Evolutionary conservation across 139 green algal species (phyloP).

Genomic region (Tetradesmus lagerheimii): DNA sequence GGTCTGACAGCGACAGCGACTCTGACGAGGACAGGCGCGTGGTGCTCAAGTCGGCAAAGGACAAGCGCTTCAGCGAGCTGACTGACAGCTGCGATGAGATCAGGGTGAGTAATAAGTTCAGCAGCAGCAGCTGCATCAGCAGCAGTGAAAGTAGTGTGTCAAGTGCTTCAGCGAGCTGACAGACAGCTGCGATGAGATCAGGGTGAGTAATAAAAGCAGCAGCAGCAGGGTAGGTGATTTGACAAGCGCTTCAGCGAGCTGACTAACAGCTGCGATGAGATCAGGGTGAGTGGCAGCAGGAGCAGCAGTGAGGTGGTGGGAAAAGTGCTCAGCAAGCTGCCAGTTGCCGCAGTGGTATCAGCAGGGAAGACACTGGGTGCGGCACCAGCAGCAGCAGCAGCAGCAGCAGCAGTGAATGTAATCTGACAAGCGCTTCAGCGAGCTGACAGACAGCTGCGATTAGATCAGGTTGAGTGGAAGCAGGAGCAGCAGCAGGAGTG

Average conservation of each 20-base stretch:
- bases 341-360: neutral
- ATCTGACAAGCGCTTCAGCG: no score
- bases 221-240: no score
- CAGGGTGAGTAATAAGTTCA: no score
- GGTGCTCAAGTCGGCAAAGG: slow-evolving; percentile 85
- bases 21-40: slow-evolving; percentile 86
- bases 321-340: no score
- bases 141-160: slow-evolving; percentile 6
- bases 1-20: slow-evolving; percentile 81
- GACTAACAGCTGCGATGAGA: slow-evolving; percentile 84
- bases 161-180: slow-evolving; percentile 90
- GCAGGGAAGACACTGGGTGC: no score
- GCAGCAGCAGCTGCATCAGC: no score
- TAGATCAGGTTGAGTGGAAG: neutral
- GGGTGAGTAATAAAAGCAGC: no score
- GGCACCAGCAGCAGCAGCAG: neutral
- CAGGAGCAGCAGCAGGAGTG: neutral
- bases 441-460: neutral
- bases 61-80: slow-evolving; percentile 93
- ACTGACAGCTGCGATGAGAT: slow-evolving; percentile 88
- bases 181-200: slow-evolving; percentile 88
- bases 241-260: slow-evolving; percentile 90
- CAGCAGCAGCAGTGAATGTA: neutral
- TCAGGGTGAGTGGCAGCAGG: slow-evolving; percentile 63
- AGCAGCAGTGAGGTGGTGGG: neutral